These are phyloP conservation scores for Phytophthora sp. DNA, from an alignment of 352 stramenopile genomes.

Conservation along the genomic window DNA sequence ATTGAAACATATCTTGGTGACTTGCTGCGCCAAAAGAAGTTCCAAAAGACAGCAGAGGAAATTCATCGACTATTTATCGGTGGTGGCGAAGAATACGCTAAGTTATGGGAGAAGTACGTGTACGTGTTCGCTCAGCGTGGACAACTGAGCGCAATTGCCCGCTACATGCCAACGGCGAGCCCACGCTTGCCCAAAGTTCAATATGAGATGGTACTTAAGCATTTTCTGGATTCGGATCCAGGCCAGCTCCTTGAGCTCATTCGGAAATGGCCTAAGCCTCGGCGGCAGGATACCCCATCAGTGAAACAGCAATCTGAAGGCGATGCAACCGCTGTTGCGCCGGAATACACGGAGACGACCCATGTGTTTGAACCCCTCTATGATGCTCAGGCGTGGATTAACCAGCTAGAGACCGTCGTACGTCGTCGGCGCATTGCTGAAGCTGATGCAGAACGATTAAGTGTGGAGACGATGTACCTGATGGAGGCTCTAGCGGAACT, in stretches of 20 bases:
- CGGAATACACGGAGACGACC: constrained; percentile 75
- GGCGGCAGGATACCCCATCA: constrained; percentile 39
- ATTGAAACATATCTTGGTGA: constrained; percentile 81
- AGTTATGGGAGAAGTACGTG: constrained; percentile 88
- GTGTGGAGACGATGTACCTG: constrained; percentile 82
- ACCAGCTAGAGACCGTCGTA: constrained; percentile 79
- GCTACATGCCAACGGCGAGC: constrained; percentile 74
- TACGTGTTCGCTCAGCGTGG: constrained; percentile 86
- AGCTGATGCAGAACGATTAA: constrained; percentile 55
- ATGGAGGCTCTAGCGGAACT: constrained; percentile 84
- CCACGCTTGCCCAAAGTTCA: constrained; percentile 70
- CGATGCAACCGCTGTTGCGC: constrained; percentile 39
- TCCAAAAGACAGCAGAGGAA: constrained; percentile 73
- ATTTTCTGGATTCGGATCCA: constrained; percentile 84
- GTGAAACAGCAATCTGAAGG: constrained; percentile 22
- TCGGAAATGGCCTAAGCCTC: constrained; percentile 83
- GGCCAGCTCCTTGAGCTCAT: constrained; percentile 79
- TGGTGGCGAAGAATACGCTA: constrained; percentile 58
- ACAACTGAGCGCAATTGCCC: constrained; percentile 72
- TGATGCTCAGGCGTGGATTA: constrained; percentile 82
- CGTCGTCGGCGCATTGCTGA: constrained; percentile 75
- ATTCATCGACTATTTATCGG: constrained; percentile 72
- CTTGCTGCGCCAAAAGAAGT: constrained; percentile 76
- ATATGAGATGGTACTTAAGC: constrained; percentile 89
- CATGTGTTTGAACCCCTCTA: constrained; percentile 82